Conservation (phyloP, 2,329 filamentous ascomycete species). For the Geosmithia flava region DNA sequence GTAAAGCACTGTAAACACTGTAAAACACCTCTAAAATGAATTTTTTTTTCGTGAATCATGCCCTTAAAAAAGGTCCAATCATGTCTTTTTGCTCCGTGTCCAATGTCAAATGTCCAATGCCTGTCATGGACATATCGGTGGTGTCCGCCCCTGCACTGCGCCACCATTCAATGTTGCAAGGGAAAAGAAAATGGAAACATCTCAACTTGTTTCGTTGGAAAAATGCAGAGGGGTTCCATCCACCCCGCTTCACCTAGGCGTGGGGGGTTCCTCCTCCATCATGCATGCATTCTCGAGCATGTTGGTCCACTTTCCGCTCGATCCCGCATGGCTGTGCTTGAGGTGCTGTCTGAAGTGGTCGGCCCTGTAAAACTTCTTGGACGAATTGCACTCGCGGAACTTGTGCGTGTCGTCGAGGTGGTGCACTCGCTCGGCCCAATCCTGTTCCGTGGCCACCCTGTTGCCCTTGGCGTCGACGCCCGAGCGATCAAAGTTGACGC, state of each 20-base stretch:
- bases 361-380: conserved; percentile 95
- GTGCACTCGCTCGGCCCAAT: conserved; percentile 78
- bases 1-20: no score
- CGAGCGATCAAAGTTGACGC: conserved; percentile 65
- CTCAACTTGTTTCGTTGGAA: no score
- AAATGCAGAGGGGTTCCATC: no score
- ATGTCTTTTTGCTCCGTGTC: not conserved
- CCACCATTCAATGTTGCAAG: no score
- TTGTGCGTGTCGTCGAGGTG: conserved; percentile 91
- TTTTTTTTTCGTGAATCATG: no score
- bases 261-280: conserved; percentile 62
- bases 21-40: no score
- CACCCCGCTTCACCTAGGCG: conserved; percentile 1
- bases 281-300: conserved; percentile 95
- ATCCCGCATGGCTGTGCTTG: conserved; percentile 93
- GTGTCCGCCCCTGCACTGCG: no score
- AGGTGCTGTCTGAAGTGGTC: conserved; percentile 97
- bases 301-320: conserved; percentile 98
- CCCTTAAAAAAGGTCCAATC: no score
- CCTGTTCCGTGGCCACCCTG: conserved; percentile 55
- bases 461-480: conserved; percentile 24
- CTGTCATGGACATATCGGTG: no score
- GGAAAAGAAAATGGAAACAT: no score
- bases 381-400: conserved; percentile 94
- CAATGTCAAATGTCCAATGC: no score